Percentiles rank a stretch among this genome's conserved stretches.
Evolutionary conservation across 2,329 filamentous ascomycete species (phyloP).

Genomic region (Fusarium anguioides): DNA sequence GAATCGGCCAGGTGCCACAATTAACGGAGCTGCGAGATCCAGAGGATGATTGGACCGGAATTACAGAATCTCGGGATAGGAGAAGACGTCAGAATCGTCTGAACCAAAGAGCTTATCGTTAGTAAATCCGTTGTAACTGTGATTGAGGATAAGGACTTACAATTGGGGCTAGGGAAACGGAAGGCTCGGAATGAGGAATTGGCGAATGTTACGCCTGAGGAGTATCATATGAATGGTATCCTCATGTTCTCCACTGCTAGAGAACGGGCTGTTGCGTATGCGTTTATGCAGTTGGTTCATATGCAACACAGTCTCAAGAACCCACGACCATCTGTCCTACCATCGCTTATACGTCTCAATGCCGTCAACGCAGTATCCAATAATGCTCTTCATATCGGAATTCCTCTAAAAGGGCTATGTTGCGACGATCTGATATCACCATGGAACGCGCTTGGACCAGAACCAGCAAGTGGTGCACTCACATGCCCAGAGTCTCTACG

Average conservation of each 20-base stretch:
- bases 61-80: constrained; percentile 38
- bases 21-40: constrained; percentile 29
- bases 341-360: constrained; percentile 40
- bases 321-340: constrained; percentile 22
- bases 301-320: constrained; percentile 34
- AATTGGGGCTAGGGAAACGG: constrained; percentile 19
- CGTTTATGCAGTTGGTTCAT: constrained; percentile 36
- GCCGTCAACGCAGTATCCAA: constrained; percentile 35
- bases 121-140: not conserved
- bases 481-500: constrained; percentile 20
- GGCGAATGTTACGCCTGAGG: not conserved
- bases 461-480: not conserved
- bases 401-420: constrained; percentile 30
- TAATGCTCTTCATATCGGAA: constrained; percentile 29
- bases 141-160: constrained; percentile 1
- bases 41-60: constrained; percentile 42
- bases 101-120: constrained; percentile 41
- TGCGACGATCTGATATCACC: constrained; percentile 37
- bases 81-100: constrained; percentile 42
- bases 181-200: constrained; percentile 23
- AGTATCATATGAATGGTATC: not conserved
- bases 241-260: constrained; percentile 11
- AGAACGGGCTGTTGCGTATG: constrained; percentile 26
- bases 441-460: constrained; percentile 19
- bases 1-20: constrained; percentile 20